Percentiles rank a stretch among this genome's conserved stretches.
These are phyloP conservation scores for Cylindrotheca fusiformis DNA, from an alignment of 108 stramenopile species.

Conservation along the genomic window DNA sequence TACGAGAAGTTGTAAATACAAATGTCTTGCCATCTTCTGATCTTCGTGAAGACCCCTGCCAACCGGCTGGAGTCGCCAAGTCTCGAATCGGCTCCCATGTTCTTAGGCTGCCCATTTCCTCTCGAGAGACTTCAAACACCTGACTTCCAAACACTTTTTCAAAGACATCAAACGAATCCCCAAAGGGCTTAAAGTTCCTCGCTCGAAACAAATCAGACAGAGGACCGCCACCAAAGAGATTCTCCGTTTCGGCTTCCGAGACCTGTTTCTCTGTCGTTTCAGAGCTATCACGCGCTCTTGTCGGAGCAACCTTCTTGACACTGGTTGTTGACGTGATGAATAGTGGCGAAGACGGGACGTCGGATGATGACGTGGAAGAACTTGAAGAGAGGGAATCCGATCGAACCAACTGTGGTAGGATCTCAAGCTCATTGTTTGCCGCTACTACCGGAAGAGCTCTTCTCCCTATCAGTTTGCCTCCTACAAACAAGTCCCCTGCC, in stretches of 20 bases:
- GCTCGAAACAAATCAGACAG: constrained; percentile 37
- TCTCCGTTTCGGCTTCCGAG: constrained; percentile 30
- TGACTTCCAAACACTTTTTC: constrained; percentile 43
- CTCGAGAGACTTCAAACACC: constrained; percentile 6
- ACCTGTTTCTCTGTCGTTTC: constrained; percentile 30
- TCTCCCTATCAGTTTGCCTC: constrained; percentile 8
- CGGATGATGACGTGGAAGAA: not conserved
- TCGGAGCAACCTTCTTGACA: not conserved
- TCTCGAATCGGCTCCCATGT: not conserved
- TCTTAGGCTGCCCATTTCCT: not conserved
- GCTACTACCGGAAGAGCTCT: not conserved
- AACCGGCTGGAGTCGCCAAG: constrained; percentile 1
- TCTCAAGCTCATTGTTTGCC: no score
- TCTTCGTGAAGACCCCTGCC: constrained; percentile 21
- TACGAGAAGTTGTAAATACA: constrained; percentile 29
- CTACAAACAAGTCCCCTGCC: constrained; percentile 25
- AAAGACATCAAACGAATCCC: constrained; percentile 49
- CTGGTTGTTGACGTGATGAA: not conserved
- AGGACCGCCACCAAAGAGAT: constrained; percentile 53
- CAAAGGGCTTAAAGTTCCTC: constrained; percentile 41
- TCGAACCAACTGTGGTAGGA: not conserved
- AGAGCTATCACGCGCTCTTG: no score
- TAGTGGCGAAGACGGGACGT: no score
- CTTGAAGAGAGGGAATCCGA: not conserved
- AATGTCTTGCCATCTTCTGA: constrained; percentile 19